Percentiles rank a stretch among this genome's conserved stretches.
phyloP scores from a whole-genome alignment of 2,329 filamentous ascomycete species.

The Fusarium sp. region DNA sequence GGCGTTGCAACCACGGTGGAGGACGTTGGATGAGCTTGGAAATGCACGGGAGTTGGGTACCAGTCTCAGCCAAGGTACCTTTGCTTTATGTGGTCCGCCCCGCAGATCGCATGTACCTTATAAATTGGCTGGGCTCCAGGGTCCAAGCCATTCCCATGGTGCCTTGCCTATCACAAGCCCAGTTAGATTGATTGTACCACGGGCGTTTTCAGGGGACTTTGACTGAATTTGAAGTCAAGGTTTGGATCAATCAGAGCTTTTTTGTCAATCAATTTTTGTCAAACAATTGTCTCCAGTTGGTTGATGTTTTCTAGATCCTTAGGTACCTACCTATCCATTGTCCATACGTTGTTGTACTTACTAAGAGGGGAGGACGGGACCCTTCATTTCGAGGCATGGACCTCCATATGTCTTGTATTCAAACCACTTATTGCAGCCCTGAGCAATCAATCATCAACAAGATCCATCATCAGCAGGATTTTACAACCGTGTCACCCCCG shows the following conservation, averaged over 20 bases:
- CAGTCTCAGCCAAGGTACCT: slow-evolving; percentile 27
- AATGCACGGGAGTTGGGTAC: slow-evolving; percentile 35
- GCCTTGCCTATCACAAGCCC: slow-evolving; percentile 34
- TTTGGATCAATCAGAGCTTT: background rate
- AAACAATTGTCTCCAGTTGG: background rate
- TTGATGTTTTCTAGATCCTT: slow-evolving; percentile 5
- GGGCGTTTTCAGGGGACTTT: slow-evolving; percentile 7
- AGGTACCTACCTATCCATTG: slow-evolving; percentile 14
- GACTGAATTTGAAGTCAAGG: background rate
- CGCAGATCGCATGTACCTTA: slow-evolving; percentile 26
- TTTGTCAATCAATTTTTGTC: background rate
- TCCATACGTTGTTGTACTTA: background rate
- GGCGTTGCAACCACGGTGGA: slow-evolving; percentile 35
- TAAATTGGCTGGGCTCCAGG: slow-evolving; percentile 25
- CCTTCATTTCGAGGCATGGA: slow-evolving; percentile 29
- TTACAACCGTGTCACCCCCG: slow-evolving; percentile 24
- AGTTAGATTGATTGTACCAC: slow-evolving; percentile 16
- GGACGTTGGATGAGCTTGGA: slow-evolving; percentile 32
- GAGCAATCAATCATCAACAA: slow-evolving; percentile 3
- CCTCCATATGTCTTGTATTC: slow-evolving; percentile 19
- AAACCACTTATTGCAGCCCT: slow-evolving; percentile 15
- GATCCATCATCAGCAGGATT: slow-evolving; percentile 9
- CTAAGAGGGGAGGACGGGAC: slow-evolving; percentile 9
- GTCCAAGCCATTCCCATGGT: slow-evolving; percentile 31
- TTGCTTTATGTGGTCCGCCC: slow-evolving; percentile 19